Conservation (phyloP, 192 early-diverging fungal genomes). For the Anaeromyces robustus region DNA sequence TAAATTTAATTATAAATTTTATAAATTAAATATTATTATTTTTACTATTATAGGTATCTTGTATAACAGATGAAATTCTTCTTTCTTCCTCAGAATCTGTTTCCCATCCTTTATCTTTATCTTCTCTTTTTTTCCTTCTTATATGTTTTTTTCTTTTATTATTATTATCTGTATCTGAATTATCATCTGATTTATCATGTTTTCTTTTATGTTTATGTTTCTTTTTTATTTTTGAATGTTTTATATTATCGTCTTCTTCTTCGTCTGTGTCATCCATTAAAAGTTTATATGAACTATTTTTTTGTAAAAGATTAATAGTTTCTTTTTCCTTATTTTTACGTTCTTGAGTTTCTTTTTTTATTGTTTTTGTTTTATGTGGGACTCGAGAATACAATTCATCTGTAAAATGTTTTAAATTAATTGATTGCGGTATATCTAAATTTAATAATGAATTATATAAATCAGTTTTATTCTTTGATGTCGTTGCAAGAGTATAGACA, state of each 20-base stretch:
- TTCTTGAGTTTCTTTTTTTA: background rate
- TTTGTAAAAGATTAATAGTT: background rate
- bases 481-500: background rate
- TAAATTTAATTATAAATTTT: too few species aligned
- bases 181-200: conserved; percentile 8
- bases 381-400: background rate
- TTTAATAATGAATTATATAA: background rate
- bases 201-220: conserved; percentile 5
- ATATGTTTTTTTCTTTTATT: background rate
- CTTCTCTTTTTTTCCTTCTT: conserved; percentile 2
- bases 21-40: background rate
- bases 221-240: conserved; percentile 3
- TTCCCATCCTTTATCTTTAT: background rate
- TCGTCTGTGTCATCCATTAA: conserved; percentile 23
- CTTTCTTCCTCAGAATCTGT: background rate
- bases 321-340: background rate
- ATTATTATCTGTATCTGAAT: conserved; percentile 1
- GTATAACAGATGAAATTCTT: background rate
- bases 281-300: background rate
- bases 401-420: background rate
- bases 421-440: background rate
- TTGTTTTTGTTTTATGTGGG: background rate
- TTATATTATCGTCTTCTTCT: conserved; percentile 14
- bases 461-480: background rate
- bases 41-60: background rate